Evolutionary conservation across 306 rosid species (phyloP), one percentile per base, ranked within the genome.

Genomic region (Cucurbita moschata): DNA sequence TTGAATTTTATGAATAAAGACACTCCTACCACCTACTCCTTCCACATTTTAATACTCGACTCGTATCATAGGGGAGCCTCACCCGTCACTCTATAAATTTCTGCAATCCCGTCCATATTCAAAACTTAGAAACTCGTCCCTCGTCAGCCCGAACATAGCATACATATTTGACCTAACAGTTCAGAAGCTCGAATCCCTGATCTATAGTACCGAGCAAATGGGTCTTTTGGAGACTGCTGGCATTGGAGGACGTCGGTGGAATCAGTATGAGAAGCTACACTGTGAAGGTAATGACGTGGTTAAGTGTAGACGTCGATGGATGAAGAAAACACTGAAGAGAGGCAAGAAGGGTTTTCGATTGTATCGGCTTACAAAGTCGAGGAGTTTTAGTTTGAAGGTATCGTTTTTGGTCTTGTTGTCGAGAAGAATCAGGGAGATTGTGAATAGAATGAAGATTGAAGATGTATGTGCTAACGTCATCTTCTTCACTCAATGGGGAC

Each of bases 401-500:
- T 80, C 82, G 43, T 83, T 90, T 44, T 55, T 70, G 19, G 66
- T 85, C 23, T 10, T 77, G 35, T 51, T 83, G 62, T 72, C 84
- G 8, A 78, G 73, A 65, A 89, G 86, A 82, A 79, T 89, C 38
- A 57, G 82, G 10, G 82, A 89, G 3, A 40, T 89, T 60, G 82
- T 81, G 4, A 82, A 69, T 37, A 35, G 81, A 79, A 75, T 83
- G 80, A 88, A 77, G 74, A 47, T 77, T 35, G 89, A 85, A 60
- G 83, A 73, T 60, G 76, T 56, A 0, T 79, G 68, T 56, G 88
- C 96, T 0, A 69, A 75, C 23, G 42, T 87, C 77, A 69, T 86
- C 80, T 79, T 88, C 19, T 80, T 85, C 10, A 74, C 91, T 23
- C 88, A 92, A 7, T 85, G 85, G 96, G 98, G 96, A 18, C 78